Evolutionary conservation across 208 protist genomes (phyloP).

Genomic region (Tritrichomonas musculus): DNA sequence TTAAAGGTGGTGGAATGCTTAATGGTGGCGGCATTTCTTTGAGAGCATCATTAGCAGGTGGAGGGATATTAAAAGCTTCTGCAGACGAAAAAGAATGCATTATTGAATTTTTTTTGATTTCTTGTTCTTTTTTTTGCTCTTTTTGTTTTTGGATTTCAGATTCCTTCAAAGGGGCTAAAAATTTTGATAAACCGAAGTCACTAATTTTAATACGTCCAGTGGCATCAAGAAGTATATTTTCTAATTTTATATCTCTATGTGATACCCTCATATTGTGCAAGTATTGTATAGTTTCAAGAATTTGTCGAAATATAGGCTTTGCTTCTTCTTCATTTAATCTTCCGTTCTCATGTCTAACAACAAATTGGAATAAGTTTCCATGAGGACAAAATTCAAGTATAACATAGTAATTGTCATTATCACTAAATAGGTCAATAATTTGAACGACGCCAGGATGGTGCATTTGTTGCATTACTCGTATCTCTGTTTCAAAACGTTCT

Average conservation of each 20-base stretch:
- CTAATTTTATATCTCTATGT: neutral
- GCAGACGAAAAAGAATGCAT: too few species aligned
- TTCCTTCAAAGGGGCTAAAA: too few species aligned
- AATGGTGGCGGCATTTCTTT: too few species aligned
- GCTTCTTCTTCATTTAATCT: neutral
- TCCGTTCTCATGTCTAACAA: neutral
- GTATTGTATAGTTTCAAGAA: neutral
- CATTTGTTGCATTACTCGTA: neutral
- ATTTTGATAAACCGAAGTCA: neutral
- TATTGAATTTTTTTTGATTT: too few species aligned
- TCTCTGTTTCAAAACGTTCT: neutral
- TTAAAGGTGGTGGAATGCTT: too few species aligned
- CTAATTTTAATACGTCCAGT: neutral
- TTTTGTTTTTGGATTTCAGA: too few species aligned
- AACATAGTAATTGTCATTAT: conserved; percentile 4
- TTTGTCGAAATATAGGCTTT: neutral
- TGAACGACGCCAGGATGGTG: conserved; percentile 11
- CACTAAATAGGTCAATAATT: conserved; percentile 19
- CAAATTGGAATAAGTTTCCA: conserved; percentile 1
- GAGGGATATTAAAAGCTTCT: too few species aligned
- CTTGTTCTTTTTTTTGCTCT: too few species aligned
- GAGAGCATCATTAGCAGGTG: too few species aligned
- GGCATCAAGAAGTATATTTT: neutral
- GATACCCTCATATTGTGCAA: neutral
- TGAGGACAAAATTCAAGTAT: neutral